Evolutionary conservation across 1,139 yeast genomes (phyloP).

Genomic region (Pneumocystis oryctolagi): DNA sequence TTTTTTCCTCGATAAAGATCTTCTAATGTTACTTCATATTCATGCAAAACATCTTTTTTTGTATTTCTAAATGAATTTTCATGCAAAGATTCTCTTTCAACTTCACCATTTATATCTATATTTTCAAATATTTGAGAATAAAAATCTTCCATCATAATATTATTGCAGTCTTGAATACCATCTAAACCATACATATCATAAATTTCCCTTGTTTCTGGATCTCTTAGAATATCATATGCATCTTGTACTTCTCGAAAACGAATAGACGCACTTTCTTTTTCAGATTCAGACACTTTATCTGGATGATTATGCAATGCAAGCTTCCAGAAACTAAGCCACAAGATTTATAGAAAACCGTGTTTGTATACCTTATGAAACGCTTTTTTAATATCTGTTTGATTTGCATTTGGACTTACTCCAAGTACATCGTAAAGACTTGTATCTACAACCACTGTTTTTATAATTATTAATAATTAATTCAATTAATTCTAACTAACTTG

Average conservation of each 20-base stretch:
- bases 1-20: slow-evolving; percentile 74
- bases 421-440: slow-evolving; percentile 75
- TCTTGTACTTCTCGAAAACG: slow-evolving; percentile 41
- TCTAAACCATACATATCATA: slow-evolving; percentile 82
- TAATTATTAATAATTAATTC: background rate
- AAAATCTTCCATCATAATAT: slow-evolving; percentile 12
- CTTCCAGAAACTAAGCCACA: background rate
- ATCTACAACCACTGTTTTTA: slow-evolving; percentile 64
- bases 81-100: background rate
- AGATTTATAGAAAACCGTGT: background rate
- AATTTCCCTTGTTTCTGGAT: slow-evolving; percentile 52
- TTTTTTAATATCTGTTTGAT: slow-evolving; percentile 72
- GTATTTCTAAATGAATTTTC: background rate
- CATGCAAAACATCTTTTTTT: slow-evolving; percentile 42
- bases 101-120: slow-evolving; percentile 11
- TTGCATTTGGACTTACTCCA: slow-evolving; percentile 54
- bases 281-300: slow-evolving; percentile 11
- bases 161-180: slow-evolving; percentile 32
- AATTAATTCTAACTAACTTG: background rate
- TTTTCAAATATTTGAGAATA: slow-evolving; percentile 16
- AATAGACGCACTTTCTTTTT: slow-evolving; percentile 18
- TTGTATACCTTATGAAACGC: slow-evolving; percentile 55
- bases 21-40: slow-evolving; percentile 50
- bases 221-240: slow-evolving; percentile 73
- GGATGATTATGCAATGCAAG: slow-evolving; percentile 7